A percentile compares a stretch with the other conserved stretches of the same genome.
phyloP scores from a whole-genome alignment of 2,329 filamentous ascomycete species.

The Trichoderma cornu-damae region DNA sequence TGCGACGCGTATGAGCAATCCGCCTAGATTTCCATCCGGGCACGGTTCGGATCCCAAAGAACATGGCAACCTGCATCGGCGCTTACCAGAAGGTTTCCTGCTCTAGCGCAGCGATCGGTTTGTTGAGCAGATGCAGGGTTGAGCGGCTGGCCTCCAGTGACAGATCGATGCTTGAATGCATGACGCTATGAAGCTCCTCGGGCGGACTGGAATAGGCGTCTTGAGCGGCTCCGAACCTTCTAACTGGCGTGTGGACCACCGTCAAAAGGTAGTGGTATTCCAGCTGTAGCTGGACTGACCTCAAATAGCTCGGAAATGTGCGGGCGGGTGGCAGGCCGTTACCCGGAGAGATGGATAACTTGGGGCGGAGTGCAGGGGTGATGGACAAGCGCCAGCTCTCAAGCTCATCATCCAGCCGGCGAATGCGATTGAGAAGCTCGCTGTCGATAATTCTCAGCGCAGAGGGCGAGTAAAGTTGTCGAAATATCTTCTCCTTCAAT shows the following conservation, averaged over 20 bases:
- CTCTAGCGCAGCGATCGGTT: not conserved
- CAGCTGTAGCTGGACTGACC: not conserved
- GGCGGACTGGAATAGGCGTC: not conserved
- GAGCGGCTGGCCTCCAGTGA: constrained; percentile 5
- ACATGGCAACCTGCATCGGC: not conserved
- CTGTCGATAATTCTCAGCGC: not conserved
- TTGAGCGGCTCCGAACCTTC: not conserved
- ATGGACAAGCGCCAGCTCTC: not conserved
- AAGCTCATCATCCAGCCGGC: constrained; percentile 3
- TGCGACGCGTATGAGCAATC: not conserved
- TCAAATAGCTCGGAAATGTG: not conserved
- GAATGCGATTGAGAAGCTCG: not conserved
- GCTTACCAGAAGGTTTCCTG: not conserved
- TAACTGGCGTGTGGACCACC: not conserved
- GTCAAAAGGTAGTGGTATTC: constrained; percentile 5
- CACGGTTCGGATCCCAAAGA: not conserved
- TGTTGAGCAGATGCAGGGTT: not conserved
- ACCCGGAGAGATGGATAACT: not conserved
- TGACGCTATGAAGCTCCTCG: constrained; percentile 4
- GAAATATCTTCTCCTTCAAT: not conserved
- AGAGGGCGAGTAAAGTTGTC: not conserved
- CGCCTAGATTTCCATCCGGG: not conserved
- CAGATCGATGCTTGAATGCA: constrained; percentile 7
- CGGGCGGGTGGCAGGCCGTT: not conserved
- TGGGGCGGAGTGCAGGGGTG: not conserved